Conservation (phyloP, 495 filamentous ascomycete genomes). For the Neurospora hispaniola region DNA sequence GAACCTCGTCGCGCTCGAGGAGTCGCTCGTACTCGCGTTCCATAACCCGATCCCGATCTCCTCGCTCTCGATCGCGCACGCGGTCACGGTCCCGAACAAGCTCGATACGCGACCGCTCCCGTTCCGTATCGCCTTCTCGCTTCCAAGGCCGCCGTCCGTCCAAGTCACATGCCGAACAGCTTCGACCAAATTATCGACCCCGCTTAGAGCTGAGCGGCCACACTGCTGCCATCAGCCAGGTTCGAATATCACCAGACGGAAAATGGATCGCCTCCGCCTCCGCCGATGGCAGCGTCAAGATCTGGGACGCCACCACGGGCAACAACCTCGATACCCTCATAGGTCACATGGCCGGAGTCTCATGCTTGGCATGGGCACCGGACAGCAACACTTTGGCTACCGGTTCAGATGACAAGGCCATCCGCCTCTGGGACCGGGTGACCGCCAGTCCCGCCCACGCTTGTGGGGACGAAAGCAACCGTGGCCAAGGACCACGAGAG, state of each 20-base stretch:
- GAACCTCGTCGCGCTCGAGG: slow-evolving; percentile 16
- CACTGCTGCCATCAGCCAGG: slow-evolving; percentile 65
- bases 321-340: slow-evolving; percentile 76
- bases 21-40: slow-evolving; percentile 26
- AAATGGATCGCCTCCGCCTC: slow-evolving; percentile 83
- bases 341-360: slow-evolving; percentile 86
- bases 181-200: slow-evolving; percentile 27
- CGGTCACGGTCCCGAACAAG: slow-evolving; percentile 17
- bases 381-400: slow-evolving; percentile 78
- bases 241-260: slow-evolving; percentile 84
- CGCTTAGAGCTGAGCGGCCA: slow-evolving; percentile 55
- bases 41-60: slow-evolving; percentile 28
- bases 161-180: slow-evolving; percentile 5
- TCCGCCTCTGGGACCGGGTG: slow-evolving; percentile 79
- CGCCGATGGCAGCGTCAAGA: slow-evolving; percentile 77
- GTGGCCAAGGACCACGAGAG: not conserved
- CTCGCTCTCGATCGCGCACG: slow-evolving; percentile 19
- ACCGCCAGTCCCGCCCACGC: slow-evolving; percentile 56
- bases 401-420: slow-evolving; percentile 91
- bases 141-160: slow-evolving; percentile 6
- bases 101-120: slow-evolving; percentile 12
- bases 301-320: slow-evolving; percentile 78
- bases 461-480: slow-evolving; percentile 4
- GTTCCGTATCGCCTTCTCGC: slow-evolving; percentile 10
- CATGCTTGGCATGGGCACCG: slow-evolving; percentile 81